Percentiles rank a stretch among this genome's conserved stretches.
These are phyloP conservation scores for Blastocystis sp. DNA, from an alignment of 352 stramenopile species.

Conservation along the genomic window DNA sequence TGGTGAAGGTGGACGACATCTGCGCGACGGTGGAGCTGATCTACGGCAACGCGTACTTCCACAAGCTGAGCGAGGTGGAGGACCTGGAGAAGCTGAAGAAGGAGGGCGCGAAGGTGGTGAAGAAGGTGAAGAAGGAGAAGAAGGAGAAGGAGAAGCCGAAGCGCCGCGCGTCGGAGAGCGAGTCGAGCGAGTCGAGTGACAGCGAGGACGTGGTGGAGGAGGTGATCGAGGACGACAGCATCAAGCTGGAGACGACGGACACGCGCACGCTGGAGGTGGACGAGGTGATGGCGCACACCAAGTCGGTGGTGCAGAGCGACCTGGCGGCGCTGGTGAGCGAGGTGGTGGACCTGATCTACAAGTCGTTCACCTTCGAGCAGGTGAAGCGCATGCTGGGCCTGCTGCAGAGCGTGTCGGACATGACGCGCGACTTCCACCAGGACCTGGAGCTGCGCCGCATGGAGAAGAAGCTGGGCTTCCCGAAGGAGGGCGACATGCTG, in stretches of 20 bases:
- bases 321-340: slow-evolving; percentile 47
- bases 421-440: slow-evolving; percentile 65
- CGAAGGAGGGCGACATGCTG: slow-evolving; percentile 54
- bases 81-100: slow-evolving; percentile 69
- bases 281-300: slow-evolving; percentile 28
- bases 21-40: slow-evolving; percentile 65
- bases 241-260: slow-evolving; percentile 68
- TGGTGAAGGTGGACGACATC: slow-evolving; percentile 64
- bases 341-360: slow-evolving; percentile 53
- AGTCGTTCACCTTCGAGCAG: slow-evolving; percentile 60
- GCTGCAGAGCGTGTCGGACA: slow-evolving; percentile 51
- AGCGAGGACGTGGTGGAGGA: slow-evolving; percentile 16
- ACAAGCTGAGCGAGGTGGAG: slow-evolving; percentile 68
- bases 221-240: slow-evolving; percentile 34
- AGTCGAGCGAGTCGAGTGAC: not conserved
- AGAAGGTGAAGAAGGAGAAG: slow-evolving; percentile 52
- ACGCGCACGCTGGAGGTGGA: slow-evolving; percentile 41
- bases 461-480: slow-evolving; percentile 61
- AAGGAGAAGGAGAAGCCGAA: not conserved
- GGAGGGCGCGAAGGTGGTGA: slow-evolving; percentile 55
- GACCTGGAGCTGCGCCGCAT: slow-evolving; percentile 55
- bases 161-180: not conserved
- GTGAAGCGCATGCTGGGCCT: slow-evolving; percentile 64
- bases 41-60: slow-evolving; percentile 65
- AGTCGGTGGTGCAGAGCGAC: slow-evolving; percentile 54